These are phyloP conservation scores for Daldinia eschscholtzii DNA, from an alignment of 2,329 filamentous ascomycete species.

Conservation along the genomic window DNA sequence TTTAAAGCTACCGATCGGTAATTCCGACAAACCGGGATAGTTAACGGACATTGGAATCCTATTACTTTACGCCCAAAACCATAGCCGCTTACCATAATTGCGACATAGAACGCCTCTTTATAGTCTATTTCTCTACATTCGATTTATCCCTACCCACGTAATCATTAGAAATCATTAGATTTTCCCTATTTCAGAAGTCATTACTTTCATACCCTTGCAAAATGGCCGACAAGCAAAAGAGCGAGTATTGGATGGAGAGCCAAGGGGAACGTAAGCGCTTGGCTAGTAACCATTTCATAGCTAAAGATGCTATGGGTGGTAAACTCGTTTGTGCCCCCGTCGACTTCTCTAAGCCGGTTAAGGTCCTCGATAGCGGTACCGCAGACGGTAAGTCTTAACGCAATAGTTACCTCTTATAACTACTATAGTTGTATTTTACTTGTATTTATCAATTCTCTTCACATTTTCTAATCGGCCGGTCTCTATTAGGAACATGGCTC, in stretches of 20 bases:
- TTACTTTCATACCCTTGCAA: not conserved
- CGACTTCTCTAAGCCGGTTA: not conserved
- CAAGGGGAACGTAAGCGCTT: not conserved
- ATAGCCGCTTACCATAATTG: not conserved
- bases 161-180: not conserved
- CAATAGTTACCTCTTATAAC: no score
- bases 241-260: slow-evolving; percentile 7
- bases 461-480: not conserved
- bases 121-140: not conserved
- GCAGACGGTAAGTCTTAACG: slow-evolving; percentile 1
- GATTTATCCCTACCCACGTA: not conserved
- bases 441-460: no score
- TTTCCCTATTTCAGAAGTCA: not conserved
- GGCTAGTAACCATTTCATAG: slow-evolving; percentile 9
- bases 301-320: slow-evolving; percentile 8
- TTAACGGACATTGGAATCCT: not conserved
- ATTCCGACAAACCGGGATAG: not conserved
- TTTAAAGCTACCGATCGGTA: slow-evolving; percentile 8
- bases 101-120: not conserved
- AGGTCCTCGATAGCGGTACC: not conserved
- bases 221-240: slow-evolving; percentile 4
- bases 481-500: not conserved
- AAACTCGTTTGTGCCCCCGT: not conserved
- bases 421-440: no score
- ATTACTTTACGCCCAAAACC: not conserved